Evolutionary conservation across 2,329 filamentous ascomycete species (phyloP).

Genomic region (Dothidotthia symphoricarpi): DNA sequence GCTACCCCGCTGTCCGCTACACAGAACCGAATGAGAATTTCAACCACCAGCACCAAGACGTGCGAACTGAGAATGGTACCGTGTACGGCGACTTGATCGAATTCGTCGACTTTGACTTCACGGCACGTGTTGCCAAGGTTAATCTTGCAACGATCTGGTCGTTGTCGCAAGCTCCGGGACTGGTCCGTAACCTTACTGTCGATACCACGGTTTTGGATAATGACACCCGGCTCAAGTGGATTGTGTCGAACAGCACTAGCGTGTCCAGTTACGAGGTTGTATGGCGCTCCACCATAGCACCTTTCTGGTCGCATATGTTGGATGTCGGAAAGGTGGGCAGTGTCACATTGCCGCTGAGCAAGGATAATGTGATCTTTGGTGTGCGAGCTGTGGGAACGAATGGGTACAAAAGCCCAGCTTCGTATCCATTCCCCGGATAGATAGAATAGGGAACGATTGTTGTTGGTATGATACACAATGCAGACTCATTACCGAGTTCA

Average conservation of each 20-base stretch:
- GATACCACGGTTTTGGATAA: constrained; percentile 51
- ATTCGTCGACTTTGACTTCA: constrained; percentile 59
- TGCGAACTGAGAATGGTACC: constrained; percentile 50
- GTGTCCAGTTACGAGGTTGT: constrained; percentile 56
- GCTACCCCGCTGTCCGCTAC: constrained; percentile 56
- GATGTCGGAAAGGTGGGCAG: constrained; percentile 51
- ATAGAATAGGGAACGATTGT: too few species aligned
- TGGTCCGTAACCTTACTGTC: constrained; percentile 51
- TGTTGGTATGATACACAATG: too few species aligned
- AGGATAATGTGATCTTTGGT: constrained; percentile 60
- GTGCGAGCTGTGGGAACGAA: constrained; percentile 53
- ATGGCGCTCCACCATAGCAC: constrained; percentile 53
- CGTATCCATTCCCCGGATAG: constrained; percentile 44
- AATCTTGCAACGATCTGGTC: constrained; percentile 57
- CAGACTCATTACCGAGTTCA: too few species aligned
- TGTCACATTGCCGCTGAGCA: constrained; percentile 52
- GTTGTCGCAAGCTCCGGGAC: constrained; percentile 53
- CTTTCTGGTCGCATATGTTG: constrained; percentile 52
- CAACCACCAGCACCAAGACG: constrained; percentile 58
- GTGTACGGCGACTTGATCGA: constrained; percentile 57
- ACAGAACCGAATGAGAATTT: constrained; percentile 60
- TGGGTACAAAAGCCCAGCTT: constrained; percentile 53
- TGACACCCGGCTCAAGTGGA: constrained; percentile 53
- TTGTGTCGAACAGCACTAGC: constrained; percentile 40
- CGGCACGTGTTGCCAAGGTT: constrained; percentile 54